Base-by-base conservation (phyloP, 1,284 basidiomycete genomes). In the Flammula alnicola region DNA sequence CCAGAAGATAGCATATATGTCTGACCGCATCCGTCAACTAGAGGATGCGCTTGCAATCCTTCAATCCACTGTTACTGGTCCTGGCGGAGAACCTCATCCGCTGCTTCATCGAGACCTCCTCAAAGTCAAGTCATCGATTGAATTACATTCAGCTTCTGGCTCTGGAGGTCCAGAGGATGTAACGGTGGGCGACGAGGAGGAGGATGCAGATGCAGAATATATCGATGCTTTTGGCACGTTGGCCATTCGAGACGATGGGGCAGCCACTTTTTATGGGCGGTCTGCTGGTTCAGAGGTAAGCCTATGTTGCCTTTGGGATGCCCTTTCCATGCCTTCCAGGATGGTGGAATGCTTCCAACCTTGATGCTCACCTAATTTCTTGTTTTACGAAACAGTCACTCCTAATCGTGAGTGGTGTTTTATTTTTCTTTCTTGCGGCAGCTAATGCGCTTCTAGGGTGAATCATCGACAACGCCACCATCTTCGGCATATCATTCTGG, bases 11-110 rank as follows among this genome's bases (percentile, higher is more conserved):
- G 70, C 79, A 0, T 74, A 77, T 37, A 88, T 90, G 86, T 83
- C 81, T 55, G 80, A 88, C 62, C 83, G 87, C 27, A 89, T 90
- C 51, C 79, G 86, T 27, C 81, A 81, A 49, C 79, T 90, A n/a
- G 87, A 89, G 64, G 86, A 88, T 52, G 85, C 85, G 0, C 74
- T 90, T n/a, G 73, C 76, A 3, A 74, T 82, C 43, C 69, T 83
- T 17, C 81, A 88, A 46, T 72, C 77, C 4, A 73, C 74, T 0
- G 56, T 49, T 54, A 74, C 38, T 23, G 60, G 60, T n/a, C 51
- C 60, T 14, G 67, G 74, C 23, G 64, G 64, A 30, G 84, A 87
- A 33, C 57, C 74, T 1, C 87, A 89, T 62, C 82, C 86, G 2
- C 70, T 88, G 1, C 72, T 89, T 5, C 66, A 72, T 32, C 77